Base-by-base conservation (phyloP, 768 basidiomycete genomes). In the Boletus rubroflammeus region DNA sequence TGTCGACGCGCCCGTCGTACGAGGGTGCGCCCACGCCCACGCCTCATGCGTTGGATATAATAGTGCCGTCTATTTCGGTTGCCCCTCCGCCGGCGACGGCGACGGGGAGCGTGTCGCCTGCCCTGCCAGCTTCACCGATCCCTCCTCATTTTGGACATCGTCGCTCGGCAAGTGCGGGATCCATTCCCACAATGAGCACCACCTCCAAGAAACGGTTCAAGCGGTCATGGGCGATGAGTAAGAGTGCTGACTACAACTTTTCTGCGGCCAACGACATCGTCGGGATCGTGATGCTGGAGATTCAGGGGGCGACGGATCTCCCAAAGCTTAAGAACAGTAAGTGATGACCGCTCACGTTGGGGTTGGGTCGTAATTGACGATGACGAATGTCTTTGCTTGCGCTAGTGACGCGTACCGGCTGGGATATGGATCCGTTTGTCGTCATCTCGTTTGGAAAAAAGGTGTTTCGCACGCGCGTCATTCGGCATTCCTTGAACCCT, bases 341-440 rank as follows among this genome's bases (percentile, higher is more conserved):
- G 90, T 81, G 17, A 47, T 46, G 0, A 17, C 48, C 40, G 3
- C 46, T 39, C 5, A 9, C 25, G 9, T 54, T 10, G 10, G 7
- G 15, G 32, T 15, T 45, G 42, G 31, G 58, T n/a, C 17, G 17
- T 31, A 21, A 21, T 23, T 45, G 47, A 52, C 51, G 35, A 53
- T 36, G 36, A 45, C 11, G 26, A 15, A 32, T 11, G 2, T 15
- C 21, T 47, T 32, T 51, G 23, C 17, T 49, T 8, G 23, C 14
- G 5, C 23, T 52, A 90, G 90, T 92, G 83, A 92, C 86, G 1
- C 83, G 88, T 0, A 90, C 83, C 0, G 90, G 90, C 0, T 94
- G 86, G 81, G 95, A 98, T 67, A 97, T 98, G 94, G 94, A 98
- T 63, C 94, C 95, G 0, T 98, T 98, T 65, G 90, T 92, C 23